Percentiles rank a stretch among this genome's conserved stretches.
Evolutionary conservation across 805 yeast species (phyloP).

Genomic region (Metahyphopichia silvanorum): DNA sequence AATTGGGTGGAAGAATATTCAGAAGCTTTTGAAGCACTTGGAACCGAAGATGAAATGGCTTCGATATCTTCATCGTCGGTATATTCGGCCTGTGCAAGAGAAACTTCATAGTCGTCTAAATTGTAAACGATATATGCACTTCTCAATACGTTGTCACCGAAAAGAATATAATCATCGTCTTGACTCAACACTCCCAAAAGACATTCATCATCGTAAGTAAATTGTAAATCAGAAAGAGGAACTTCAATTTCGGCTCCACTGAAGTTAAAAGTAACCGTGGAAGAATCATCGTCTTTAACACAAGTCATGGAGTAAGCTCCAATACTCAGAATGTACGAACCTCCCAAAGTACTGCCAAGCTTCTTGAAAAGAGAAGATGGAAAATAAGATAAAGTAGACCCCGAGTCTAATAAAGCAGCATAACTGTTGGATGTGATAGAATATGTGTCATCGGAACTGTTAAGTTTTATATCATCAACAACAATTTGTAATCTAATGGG

Average conservation of each 20-base stretch:
- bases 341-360: conserved; percentile 37
- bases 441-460: conserved; percentile 7
- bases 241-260: conserved; percentile 55
- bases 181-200: conserved; percentile 24
- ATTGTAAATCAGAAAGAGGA: conserved; percentile 36
- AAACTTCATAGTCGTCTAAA: conserved; percentile 52
- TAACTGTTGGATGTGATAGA: conserved; percentile 15
- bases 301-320: conserved; percentile 52
- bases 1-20: conserved; percentile 38
- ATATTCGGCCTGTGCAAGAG: conserved; percentile 42
- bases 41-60: conserved; percentile 42
- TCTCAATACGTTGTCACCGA: conserved; percentile 67
- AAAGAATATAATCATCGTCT: conserved; percentile 24
- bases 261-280: conserved; percentile 45
- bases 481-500: conserved; percentile 51
- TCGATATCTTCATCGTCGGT: conserved; percentile 41
- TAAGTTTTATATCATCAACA: conserved; percentile 32
- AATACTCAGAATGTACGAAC: conserved; percentile 34
- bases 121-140: conserved; percentile 65
- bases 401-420: conserved; percentile 32
- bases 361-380: conserved; percentile 33
- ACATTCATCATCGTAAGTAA: conserved; percentile 16
- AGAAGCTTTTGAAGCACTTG: conserved; percentile 50
- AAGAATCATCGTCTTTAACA: conserved; percentile 14
- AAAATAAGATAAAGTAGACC: conserved; percentile 39